These are phyloP conservation scores for Fusarium scirpi DNA, from an alignment of 2,329 filamentous ascomycete species.

Conservation along the genomic window DNA sequence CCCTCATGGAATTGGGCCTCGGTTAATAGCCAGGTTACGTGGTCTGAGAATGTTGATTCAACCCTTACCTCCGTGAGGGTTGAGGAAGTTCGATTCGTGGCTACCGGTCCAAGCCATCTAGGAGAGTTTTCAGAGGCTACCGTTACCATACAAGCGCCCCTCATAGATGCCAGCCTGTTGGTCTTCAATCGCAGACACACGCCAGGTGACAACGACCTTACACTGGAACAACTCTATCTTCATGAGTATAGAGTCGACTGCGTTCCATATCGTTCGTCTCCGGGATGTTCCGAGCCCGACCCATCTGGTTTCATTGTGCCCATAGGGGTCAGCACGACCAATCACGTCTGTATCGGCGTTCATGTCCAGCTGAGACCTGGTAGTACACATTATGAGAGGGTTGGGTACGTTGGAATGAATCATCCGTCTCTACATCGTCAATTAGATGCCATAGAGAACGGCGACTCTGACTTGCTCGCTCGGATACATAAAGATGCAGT, in stretches of 20 bases:
- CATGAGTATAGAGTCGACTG: not conserved
- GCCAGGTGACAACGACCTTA: not conserved
- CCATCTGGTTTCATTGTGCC: not conserved
- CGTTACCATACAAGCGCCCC: not conserved
- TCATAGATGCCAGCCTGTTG: not conserved
- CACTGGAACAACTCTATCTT: not conserved
- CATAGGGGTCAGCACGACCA: not conserved
- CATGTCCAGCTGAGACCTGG: not conserved
- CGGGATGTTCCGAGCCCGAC: fast-evolving
- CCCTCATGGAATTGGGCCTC: not conserved
- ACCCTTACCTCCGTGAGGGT: fast-evolving
- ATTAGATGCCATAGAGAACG: not conserved
- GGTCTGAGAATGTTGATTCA: not conserved
- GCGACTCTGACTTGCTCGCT: not conserved
- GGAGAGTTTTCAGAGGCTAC: not conserved
- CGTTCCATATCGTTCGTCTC: fast-evolving
- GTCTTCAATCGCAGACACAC: too few species aligned
- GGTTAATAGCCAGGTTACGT: fast-evolving
- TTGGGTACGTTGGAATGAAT: not conserved
- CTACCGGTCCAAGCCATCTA: not conserved
- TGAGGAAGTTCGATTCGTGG: fast-evolving
- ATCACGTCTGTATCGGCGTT: not conserved
- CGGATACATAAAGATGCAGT: not conserved
- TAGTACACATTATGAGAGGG: fast-evolving
- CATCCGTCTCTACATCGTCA: not conserved